Evolutionary conservation across 345 rosid species (phyloP), one percentile per base, ranked within the genome.

Genomic region (Arabis alpina): DNA sequence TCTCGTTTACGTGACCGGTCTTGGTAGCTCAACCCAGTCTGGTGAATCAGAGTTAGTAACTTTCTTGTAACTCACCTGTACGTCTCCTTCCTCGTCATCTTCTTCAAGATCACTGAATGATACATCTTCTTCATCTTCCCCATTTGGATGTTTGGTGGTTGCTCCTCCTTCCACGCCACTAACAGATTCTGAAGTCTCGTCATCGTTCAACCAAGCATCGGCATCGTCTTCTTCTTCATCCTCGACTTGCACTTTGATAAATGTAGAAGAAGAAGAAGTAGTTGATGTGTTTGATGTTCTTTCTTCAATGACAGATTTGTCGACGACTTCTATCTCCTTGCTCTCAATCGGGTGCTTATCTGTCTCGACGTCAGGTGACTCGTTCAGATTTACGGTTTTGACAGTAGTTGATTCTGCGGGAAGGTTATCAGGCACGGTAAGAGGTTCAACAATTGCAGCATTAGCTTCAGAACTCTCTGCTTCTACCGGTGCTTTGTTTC

Each of bases 81-180:
- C 71, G 37, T 74, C 68, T 66, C 68, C 49, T 60, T 59, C 79
- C 4, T 54, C 85, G 55, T 63, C 85, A 2, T 79, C 79, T 28
- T 87, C 96, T 77, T 94, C 97, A 4, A 94, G 88, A 81, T 94
- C 97, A 85, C 99, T 94, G 75, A 91, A 94, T 13, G 99, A 91
- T 13, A 91, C 80, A 80, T 94, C 97, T 54, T 91, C 78, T 9
- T 75, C 99, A 41, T 86, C 89, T 47, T 82, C 82, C 42, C 68
- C 91, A 23, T 80, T 39, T 53, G 69, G 78, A 39, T 50, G 66
- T 14, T 70, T 71, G 14, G 70, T 37, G 40, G 76, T 69, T 57
- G 58, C 74, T 32, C 37, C 55, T 71, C 64, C 73, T 74, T 44
- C 42, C 19, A 60, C 58, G 54, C 67, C 50, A 48, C 79, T 87